A percentile compares a stretch with the other conserved stretches of the same genome.
Evolutionary conservation across 2,329 filamentous ascomycete species (phyloP).

Genomic region (Cladosporium halotolerans): DNA sequence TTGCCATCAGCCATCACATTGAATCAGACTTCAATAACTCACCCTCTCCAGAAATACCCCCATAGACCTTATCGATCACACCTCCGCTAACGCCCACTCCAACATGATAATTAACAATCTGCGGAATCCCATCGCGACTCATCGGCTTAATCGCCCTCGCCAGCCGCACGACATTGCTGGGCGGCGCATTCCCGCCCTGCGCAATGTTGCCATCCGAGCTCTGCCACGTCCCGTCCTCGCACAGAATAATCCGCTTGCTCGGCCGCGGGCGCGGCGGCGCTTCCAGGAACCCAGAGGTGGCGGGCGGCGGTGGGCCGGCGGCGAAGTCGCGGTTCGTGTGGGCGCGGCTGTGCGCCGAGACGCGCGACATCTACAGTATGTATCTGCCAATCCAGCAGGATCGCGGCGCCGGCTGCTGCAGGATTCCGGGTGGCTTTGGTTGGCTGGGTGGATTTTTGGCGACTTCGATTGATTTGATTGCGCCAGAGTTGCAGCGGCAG

Average conservation of each 20-base stretch:
- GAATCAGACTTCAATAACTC: neutral
- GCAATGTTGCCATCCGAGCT: conserved; percentile 43
- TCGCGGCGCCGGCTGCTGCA: neutral
- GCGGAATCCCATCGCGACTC: conserved; percentile 43
- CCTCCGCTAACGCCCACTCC: conserved; percentile 43
- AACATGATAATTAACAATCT: conserved; percentile 47
- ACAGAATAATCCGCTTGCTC: conserved; percentile 19
- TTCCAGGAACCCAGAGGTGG: conserved; percentile 6
- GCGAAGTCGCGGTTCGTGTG: neutral
- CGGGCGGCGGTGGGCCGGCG: neutral
- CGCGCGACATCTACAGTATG: conserved; percentile 5
- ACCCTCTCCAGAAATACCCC: conserved; percentile 36
- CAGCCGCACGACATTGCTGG: conserved; percentile 46
- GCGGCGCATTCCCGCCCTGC: conserved; percentile 39
- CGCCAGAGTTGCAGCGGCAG: conserved; percentile 3
- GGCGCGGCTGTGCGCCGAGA: neutral
- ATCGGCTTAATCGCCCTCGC: conserved; percentile 44
- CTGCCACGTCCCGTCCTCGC: conserved; percentile 34
- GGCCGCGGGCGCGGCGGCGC: conserved; percentile 9
- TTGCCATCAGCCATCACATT: neutral
- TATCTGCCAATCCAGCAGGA: neutral
- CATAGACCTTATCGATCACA: conserved; percentile 31
- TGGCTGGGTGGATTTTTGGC: neutral
- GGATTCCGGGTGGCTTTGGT: neutral
- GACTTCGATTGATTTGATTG: neutral